Conservation (phyloP, 768 basidiomycete genomes). For the Candolleomyces efflorescens region DNA sequence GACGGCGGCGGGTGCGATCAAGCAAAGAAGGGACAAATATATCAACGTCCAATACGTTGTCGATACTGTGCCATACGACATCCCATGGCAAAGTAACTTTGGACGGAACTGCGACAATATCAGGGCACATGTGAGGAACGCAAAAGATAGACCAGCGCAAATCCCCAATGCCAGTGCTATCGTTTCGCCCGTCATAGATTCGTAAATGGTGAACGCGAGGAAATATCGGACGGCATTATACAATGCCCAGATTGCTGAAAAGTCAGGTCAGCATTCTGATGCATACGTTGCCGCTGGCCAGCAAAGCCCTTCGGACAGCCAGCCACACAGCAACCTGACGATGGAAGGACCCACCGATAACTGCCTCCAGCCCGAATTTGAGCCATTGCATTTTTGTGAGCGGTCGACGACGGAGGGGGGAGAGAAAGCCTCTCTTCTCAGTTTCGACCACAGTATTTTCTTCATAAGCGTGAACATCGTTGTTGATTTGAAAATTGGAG, state of each 20-base stretch:
- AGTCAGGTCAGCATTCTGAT: background rate
- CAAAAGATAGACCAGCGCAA: slow-evolving; percentile 36
- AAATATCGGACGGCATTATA: slow-evolving; percentile 67
- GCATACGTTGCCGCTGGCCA: background rate
- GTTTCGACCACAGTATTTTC: slow-evolving; percentile 21
- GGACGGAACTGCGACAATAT: slow-evolving; percentile 38
- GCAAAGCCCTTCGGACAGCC: background rate
- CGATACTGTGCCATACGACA: slow-evolving; percentile 24
- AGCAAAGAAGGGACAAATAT: slow-evolving; percentile 38
- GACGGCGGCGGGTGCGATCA: slow-evolving; percentile 48
- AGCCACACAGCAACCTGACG: background rate
- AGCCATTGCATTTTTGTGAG: slow-evolving; percentile 23
- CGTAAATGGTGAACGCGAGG: slow-evolving; percentile 47
- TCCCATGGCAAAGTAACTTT: slow-evolving; percentile 26
- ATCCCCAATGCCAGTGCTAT: slow-evolving; percentile 47
- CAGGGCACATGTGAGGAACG: slow-evolving; percentile 32
- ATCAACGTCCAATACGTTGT: slow-evolving; percentile 27
- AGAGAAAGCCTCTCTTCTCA: slow-evolving; percentile 11
- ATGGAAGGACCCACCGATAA: slow-evolving; percentile 32
- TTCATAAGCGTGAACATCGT: slow-evolving; percentile 23
- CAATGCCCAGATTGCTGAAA: slow-evolving; percentile 50
- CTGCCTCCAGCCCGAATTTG: slow-evolving; percentile 26
- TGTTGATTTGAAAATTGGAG: slow-evolving; percentile 24
- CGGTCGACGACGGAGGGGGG: slow-evolving; percentile 10
- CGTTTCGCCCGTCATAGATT: slow-evolving; percentile 35